A percentile compares a stretch with the other conserved stretches of the same genome.
These are phyloP conservation scores for Nakataea oryzae DNA, from an alignment of 2,329 filamentous ascomycete genomes.

Conservation along the genomic window DNA sequence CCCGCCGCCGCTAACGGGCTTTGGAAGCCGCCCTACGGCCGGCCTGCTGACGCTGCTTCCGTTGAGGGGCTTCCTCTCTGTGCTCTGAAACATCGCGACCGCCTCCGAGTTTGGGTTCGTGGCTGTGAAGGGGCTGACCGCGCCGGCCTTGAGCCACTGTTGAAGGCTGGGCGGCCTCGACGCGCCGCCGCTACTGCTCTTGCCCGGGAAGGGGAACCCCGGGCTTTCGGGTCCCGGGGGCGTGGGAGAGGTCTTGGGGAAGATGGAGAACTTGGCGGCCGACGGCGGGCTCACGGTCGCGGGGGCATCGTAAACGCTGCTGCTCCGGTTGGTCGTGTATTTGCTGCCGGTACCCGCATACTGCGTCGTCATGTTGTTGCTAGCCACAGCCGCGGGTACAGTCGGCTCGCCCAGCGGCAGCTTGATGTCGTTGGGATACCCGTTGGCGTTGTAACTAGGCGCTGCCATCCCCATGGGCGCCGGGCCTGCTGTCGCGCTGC, in stretches of 20 bases:
- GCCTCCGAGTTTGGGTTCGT: slow-evolving; percentile 10
- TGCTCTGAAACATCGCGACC: too few species aligned
- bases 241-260: slow-evolving; percentile 10
- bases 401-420: neutral
- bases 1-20: neutral
- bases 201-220: slow-evolving; percentile 1
- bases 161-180: slow-evolving; percentile 16
- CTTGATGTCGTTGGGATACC: slow-evolving; percentile 16
- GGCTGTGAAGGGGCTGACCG: slow-evolving; percentile 23
- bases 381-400: neutral
- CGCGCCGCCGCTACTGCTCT: neutral
- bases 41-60: neutral
- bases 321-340: neutral
- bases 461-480: neutral
- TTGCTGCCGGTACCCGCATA: neutral
- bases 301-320: neutral
- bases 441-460: slow-evolving; percentile 2
- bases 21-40: neutral
- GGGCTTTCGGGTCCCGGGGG: neutral
- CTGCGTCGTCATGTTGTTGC: neutral
- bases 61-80: neutral
- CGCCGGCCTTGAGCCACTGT: slow-evolving; percentile 20
- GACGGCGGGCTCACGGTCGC: slow-evolving; percentile 7
- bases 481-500: neutral
- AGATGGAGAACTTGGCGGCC: slow-evolving; percentile 12